phyloP scores from a whole-genome alignment of 371 early-diverging fungal species.

The Coemansia sp. region DNA sequence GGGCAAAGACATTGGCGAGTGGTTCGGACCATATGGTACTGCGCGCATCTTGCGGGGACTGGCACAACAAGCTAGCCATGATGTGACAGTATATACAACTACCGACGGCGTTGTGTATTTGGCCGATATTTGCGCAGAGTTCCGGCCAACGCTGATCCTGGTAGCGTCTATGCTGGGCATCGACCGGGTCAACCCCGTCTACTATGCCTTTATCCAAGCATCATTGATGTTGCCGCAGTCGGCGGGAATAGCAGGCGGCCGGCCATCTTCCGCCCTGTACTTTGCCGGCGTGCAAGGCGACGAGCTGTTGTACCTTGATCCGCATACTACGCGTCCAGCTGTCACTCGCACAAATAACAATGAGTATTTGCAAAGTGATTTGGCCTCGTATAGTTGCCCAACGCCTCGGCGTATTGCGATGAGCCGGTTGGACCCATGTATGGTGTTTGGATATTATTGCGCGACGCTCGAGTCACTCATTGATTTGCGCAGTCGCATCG shows the following conservation, averaged over 20 bases:
- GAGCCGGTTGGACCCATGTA: constrained; percentile 83
- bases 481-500: constrained; percentile 45
- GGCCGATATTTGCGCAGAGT: constrained; percentile 38
- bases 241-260: constrained; percentile 92
- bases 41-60: constrained; percentile 84
- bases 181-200: constrained; percentile 82
- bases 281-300: constrained; percentile 84
- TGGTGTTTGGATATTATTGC: constrained; percentile 85
- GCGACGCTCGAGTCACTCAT: constrained; percentile 26
- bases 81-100: constrained; percentile 45
- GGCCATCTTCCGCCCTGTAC: constrained; percentile 90
- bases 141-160: constrained; percentile 73
- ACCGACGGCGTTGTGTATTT: constrained; percentile 49
- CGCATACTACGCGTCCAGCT: constrained; percentile 81
- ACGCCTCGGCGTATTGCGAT: constrained; percentile 72
- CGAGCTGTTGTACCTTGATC: constrained; percentile 85
- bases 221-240: constrained; percentile 75
- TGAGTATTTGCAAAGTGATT: constrained; percentile 53
- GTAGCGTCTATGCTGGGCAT: constrained; percentile 87
- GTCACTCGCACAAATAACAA: constrained; percentile 13
- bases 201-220: constrained; percentile 72
- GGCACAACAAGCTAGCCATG: constrained; percentile 16
- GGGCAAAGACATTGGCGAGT: constrained; percentile 90
- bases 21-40: constrained; percentile 95
- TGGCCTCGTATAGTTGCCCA: constrained; percentile 81